Percentiles rank a stretch among this genome's conserved stretches.
phyloP scores from a whole-genome alignment of 768 basidiomycete genomes.

The Amanita subjunquillea region DNA sequence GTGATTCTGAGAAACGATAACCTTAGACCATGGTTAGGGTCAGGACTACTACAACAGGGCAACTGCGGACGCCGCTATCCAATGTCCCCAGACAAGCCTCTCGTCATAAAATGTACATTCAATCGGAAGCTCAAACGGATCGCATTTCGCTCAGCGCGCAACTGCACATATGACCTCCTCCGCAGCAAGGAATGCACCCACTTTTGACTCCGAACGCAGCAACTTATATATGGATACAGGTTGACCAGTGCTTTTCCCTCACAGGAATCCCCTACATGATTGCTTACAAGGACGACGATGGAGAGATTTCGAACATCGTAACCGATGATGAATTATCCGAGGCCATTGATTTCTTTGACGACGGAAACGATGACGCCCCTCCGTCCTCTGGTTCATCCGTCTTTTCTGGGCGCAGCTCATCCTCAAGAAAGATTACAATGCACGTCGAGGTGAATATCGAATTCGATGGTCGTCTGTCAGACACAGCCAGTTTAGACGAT shows the following conservation, averaged over 20 bases:
- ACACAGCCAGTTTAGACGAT: slow-evolving; percentile 76
- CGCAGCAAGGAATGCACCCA: slow-evolving; percentile 51
- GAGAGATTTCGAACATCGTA: slow-evolving; percentile 59
- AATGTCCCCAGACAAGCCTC: slow-evolving; percentile 52
- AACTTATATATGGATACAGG: slow-evolving; percentile 29
- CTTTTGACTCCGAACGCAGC: slow-evolving; percentile 2
- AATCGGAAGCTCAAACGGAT: slow-evolving; percentile 68
- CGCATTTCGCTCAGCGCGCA: slow-evolving; percentile 67
- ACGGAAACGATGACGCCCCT: slow-evolving; percentile 62
- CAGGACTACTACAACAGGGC: not conserved
- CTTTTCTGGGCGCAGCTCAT: slow-evolving; percentile 59
- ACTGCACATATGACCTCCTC: slow-evolving; percentile 69
- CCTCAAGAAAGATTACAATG: slow-evolving; percentile 64
- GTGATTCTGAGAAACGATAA: not conserved
- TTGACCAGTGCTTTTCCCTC: slow-evolving; percentile 79
- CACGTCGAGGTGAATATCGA: slow-evolving; percentile 72
- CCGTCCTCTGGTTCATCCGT: slow-evolving; percentile 66
- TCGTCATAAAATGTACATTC: slow-evolving; percentile 79
- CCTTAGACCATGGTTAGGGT: slow-evolving; percentile 5
- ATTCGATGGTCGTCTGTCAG: slow-evolving; percentile 87
- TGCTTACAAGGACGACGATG: slow-evolving; percentile 83
- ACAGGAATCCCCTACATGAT: slow-evolving; percentile 61
- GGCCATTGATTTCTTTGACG: slow-evolving; percentile 80
- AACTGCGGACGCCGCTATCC: not conserved
- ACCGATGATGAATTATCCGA: slow-evolving; percentile 73